phyloP scores from a whole-genome alignment of 164 flowering plant species.

The Warburgia ugandensis region DNA sequence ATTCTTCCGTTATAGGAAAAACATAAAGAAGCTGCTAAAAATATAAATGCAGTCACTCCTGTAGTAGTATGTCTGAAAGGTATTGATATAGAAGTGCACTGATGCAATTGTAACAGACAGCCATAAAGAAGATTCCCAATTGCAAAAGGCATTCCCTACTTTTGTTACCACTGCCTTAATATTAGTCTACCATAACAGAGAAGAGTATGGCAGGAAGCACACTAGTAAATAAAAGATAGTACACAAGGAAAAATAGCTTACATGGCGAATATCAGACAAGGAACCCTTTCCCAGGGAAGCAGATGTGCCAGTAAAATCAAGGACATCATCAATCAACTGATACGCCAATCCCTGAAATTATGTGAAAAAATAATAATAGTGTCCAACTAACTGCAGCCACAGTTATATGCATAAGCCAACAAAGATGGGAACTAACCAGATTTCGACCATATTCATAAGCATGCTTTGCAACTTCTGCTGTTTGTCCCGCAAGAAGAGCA shows the following conservation, averaged over 20 bases:
- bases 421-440: conserved; percentile 51
- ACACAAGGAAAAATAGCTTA: conserved; percentile 19
- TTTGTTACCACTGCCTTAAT: too few species aligned
- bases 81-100: too few species aligned
- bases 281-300: conserved; percentile 96
- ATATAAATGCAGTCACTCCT: too few species aligned
- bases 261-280: conserved; percentile 89
- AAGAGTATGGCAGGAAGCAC: neutral
- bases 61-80: too few species aligned
- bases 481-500: conserved; percentile 89
- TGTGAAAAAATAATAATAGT: neutral
- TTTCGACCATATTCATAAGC: conserved; percentile 91
- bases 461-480: conserved; percentile 72
- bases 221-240: neutral
- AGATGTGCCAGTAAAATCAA: conserved; percentile 94
- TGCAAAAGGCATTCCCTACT: too few species aligned
- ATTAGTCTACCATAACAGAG: too few species aligned
- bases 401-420: neutral
- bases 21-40: too few species aligned
- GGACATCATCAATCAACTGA: conserved; percentile 90
- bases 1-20: too few species aligned
- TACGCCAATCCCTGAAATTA: conserved; percentile 79
- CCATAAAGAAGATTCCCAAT: too few species aligned
- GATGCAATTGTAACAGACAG: too few species aligned
- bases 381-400: neutral